Conservation (phyloP, 352 stramenopile species). For the Globisporangium abappressorium region DNA sequence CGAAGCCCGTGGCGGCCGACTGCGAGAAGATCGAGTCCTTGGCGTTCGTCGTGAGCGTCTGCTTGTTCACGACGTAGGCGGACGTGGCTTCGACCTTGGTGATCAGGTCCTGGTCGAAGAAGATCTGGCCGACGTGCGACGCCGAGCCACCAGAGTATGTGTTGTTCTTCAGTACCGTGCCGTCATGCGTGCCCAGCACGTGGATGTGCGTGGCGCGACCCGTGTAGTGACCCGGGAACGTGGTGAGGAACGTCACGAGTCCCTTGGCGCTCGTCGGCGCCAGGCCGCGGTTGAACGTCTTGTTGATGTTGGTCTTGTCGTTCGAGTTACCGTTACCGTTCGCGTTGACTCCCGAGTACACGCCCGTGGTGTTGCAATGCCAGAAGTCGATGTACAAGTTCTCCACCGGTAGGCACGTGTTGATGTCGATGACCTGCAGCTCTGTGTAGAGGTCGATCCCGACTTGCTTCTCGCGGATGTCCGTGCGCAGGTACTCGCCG, state of each 20-base stretch:
- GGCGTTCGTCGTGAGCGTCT: slow-evolving; percentile 16
- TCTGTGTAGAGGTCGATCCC: slow-evolving; percentile 14
- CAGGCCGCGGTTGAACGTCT: slow-evolving; percentile 17
- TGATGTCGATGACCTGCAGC: slow-evolving; percentile 20
- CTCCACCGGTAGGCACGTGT: slow-evolving; percentile 12
- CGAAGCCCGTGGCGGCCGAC: slow-evolving; percentile 10
- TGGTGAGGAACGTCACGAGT: slow-evolving; percentile 14
- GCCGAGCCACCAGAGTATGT: slow-evolving; percentile 14
- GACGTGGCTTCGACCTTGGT: neutral
- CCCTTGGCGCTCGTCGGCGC: slow-evolving; percentile 5
- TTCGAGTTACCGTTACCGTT: slow-evolving; percentile 8
- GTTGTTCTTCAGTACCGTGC: slow-evolving; percentile 16
- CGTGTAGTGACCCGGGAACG: slow-evolving; percentile 19
- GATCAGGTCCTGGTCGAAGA: slow-evolving; percentile 14
- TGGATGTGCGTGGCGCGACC: slow-evolving; percentile 17
- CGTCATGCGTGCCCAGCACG: slow-evolving; percentile 13
- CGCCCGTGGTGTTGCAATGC: slow-evolving; percentile 19
- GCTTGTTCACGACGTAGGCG: slow-evolving; percentile 11
- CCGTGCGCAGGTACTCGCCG: slow-evolving; percentile 12
- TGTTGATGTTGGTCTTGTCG: slow-evolving; percentile 8
- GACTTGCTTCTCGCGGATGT: slow-evolving; percentile 15
- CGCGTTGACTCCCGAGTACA: slow-evolving; percentile 15
- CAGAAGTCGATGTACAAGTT: slow-evolving; percentile 21
- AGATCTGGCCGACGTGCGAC: slow-evolving; percentile 17
- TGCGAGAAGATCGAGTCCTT: slow-evolving; percentile 16